These are phyloP conservation scores for Cucurbitaria berberidis DNA, from an alignment of 2,329 filamentous ascomycete genomes.

Conservation along the genomic window DNA sequence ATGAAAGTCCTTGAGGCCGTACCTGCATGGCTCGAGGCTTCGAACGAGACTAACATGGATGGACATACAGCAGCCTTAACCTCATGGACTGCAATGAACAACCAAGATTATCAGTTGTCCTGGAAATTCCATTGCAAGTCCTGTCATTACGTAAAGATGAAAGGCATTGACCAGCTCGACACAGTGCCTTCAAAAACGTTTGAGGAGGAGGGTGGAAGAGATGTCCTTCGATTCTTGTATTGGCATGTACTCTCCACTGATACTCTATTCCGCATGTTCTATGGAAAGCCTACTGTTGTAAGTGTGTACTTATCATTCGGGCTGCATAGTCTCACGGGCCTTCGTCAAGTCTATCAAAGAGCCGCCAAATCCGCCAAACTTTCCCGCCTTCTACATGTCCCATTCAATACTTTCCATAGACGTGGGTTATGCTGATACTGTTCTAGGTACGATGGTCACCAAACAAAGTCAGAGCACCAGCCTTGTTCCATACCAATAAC, in stretches of 20 bases:
- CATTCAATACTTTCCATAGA: neutral
- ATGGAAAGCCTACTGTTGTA: conserved; percentile 31
- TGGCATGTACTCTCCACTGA: conserved; percentile 35
- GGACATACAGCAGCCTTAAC: conserved; percentile 28
- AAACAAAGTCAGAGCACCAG: conserved; percentile 26
- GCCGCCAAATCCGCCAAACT: neutral
- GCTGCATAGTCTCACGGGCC: neutral
- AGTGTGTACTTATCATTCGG: neutral
- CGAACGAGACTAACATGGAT: conserved; percentile 24
- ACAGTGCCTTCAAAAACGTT: conserved; percentile 19
- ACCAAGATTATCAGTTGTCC: conserved; percentile 37
- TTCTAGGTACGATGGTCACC: conserved; percentile 23
- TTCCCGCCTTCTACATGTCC: neutral
- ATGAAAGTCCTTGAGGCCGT: conserved; percentile 34
- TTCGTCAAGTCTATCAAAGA: neutral
- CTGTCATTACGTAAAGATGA: conserved; percentile 29
- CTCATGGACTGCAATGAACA: conserved; percentile 32
- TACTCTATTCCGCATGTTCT: conserved; percentile 35
- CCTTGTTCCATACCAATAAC: conserved; percentile 20
- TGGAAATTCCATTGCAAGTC: conserved; percentile 41
- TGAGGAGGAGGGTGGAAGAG: conserved; percentile 29
- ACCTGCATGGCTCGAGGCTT: conserved; percentile 32
- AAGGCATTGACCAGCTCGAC: conserved; percentile 31
- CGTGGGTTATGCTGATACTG: neutral
- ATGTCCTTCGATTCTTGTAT: conserved; percentile 26